Percentiles rank a stretch among this genome's conserved stretches.
phyloP scores from a whole-genome alignment of 2,329 filamentous ascomycete species.

The Chaetoscypha palmicola region DNA sequence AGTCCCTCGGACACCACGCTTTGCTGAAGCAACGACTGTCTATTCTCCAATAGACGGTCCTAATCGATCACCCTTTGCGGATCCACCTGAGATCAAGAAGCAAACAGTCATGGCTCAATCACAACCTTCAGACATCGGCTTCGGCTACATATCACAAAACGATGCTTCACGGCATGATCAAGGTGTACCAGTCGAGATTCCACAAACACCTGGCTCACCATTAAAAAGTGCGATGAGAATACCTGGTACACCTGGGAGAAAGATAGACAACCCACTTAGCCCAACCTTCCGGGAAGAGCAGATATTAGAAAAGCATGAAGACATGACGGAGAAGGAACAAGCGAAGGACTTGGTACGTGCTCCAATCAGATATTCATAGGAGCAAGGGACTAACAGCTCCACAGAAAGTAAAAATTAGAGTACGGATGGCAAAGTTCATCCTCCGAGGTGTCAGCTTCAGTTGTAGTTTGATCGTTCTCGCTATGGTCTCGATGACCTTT shows the following conservation, averaged over 20 bases:
- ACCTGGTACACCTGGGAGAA: conserved; percentile 71
- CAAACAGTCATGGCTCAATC: conserved; percentile 51
- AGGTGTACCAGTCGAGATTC: conserved; percentile 44
- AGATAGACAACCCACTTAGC: conserved; percentile 71
- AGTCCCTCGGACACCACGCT: conserved; percentile 67
- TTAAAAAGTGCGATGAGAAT: conserved; percentile 87
- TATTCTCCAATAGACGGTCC: conserved; percentile 64
- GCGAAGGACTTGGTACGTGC: conserved; percentile 74
- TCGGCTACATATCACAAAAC: conserved; percentile 73
- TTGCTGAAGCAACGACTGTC: conserved; percentile 73
- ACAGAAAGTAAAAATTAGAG: conserved; percentile 86
- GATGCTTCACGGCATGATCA: conserved; percentile 44
- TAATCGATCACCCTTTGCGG: conserved; percentile 49
- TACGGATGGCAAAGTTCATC: conserved; percentile 88
- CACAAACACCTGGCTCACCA: conserved; percentile 66
- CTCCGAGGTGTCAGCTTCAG: conserved; percentile 95
- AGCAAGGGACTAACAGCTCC: conserved; percentile 33
- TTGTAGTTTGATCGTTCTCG: conserved; percentile 88
- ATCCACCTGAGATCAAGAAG: conserved; percentile 42
- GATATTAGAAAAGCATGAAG: conserved; percentile 76
- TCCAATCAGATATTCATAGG: background rate
- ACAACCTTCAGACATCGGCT: conserved; percentile 81
- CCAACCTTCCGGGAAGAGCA: conserved; percentile 90
- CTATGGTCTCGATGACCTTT: conserved; percentile 84
- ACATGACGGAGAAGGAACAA: conserved; percentile 76